These are phyloP conservation scores for Dendrocalamus sinicus DNA, from an alignment of 176 grass and related monocot genomes.

Conservation along the genomic window DNA sequence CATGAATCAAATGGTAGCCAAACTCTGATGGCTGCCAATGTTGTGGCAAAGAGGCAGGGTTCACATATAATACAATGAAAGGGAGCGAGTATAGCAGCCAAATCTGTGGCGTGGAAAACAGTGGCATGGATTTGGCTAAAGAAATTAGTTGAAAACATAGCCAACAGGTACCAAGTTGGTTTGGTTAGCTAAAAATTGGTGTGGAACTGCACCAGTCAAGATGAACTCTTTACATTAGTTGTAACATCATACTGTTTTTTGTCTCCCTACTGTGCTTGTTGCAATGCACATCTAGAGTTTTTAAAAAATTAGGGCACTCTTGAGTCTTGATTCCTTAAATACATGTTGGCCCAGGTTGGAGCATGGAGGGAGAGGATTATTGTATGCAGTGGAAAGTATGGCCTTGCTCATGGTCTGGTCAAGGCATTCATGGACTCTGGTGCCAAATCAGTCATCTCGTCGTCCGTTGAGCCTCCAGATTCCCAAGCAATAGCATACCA, in stretches of 20 bases:
- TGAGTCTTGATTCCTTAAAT: slow-evolving; percentile 11
- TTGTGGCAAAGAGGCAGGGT: not conserved
- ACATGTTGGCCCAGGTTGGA: slow-evolving; percentile 66
- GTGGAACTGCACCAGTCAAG: not conserved
- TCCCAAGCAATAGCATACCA: slow-evolving; percentile 59
- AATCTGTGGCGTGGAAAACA: not conserved
- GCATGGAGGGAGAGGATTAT: slow-evolving; percentile 96
- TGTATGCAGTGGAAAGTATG: slow-evolving; percentile 78
- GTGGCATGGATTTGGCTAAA: not conserved
- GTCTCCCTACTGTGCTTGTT: not conserved
- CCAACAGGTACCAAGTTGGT: not conserved
- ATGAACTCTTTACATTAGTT: not conserved
- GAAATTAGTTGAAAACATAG: not conserved
- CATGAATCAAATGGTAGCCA: slow-evolving; percentile 5
- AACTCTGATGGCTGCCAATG: not conserved
- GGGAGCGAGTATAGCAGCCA: not conserved
- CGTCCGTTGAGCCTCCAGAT: slow-evolving; percentile 76
- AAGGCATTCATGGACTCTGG: slow-evolving; percentile 92
- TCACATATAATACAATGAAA: not conserved
- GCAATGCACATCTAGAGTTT: not conserved
- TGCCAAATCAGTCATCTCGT: slow-evolving; percentile 88
- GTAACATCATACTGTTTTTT: not conserved
- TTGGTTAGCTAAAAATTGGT: slow-evolving; percentile 3
- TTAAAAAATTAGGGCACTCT: not conserved
- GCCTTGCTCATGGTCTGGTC: slow-evolving; percentile 61